Evolutionary conservation across 2,329 filamentous ascomycete genomes (phyloP).

Genomic region (Colletotrichum scovillei): DNA sequence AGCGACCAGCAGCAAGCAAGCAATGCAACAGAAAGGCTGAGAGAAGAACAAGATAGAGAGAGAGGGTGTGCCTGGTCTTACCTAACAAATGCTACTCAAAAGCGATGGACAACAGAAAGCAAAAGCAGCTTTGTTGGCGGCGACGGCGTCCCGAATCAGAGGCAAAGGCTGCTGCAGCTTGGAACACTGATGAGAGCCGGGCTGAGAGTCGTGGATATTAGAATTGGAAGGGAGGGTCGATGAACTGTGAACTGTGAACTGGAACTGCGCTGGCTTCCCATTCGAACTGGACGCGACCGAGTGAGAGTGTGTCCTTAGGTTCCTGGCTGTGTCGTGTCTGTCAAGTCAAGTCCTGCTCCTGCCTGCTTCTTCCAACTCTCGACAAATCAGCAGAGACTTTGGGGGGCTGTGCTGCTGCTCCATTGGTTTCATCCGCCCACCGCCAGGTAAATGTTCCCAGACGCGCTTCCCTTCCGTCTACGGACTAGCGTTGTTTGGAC

Average conservation of each 20-base stretch:
- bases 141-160: not conserved
- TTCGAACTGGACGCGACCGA: not conserved
- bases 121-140: not conserved
- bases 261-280: not conserved
- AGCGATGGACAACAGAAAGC: not conserved
- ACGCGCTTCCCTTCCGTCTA: slow-evolving; percentile 6
- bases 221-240: not conserved
- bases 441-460: not conserved
- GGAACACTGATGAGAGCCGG: not conserved
- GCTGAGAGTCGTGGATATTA: slow-evolving; percentile 11
- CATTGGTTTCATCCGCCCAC: slow-evolving; percentile 30
- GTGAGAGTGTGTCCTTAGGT: not conserved
- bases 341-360: not conserved
- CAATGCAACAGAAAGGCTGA: not conserved
- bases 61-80: slow-evolving; percentile 25
- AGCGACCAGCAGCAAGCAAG: slow-evolving; percentile 1
- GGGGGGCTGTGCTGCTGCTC: slow-evolving; percentile 21
- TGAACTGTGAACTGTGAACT: not conserved
- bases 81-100: slow-evolving; percentile 18
- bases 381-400: slow-evolving; percentile 4
- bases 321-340: not conserved
- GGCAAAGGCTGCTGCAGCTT: slow-evolving; percentile 25
- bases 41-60: slow-evolving; percentile 8
- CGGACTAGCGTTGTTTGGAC: slow-evolving; percentile 6
- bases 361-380: not conserved